A percentile compares a stretch with the other conserved stretches of the same genome.
phyloP scores from a whole-genome alignment of 2,329 filamentous ascomycete genomes.

The Karstenula rhodostoma region DNA sequence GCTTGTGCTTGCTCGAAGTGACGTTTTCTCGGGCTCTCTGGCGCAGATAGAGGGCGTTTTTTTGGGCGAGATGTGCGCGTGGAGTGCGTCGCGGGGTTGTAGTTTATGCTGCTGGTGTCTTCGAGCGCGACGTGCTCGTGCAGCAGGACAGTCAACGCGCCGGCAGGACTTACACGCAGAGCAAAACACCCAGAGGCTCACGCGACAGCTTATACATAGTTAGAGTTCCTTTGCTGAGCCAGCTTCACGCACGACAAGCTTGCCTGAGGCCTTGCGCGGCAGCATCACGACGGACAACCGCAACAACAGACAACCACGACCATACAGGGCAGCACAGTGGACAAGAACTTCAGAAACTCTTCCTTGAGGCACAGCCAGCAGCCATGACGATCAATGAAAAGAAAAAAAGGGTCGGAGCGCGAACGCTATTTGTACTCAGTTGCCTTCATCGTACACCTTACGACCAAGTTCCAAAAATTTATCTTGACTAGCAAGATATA shows the following conservation, averaged over 20 bases:
- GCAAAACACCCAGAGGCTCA: neutral
- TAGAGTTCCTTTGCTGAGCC: neutral
- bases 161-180: neutral
- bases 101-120: neutral
- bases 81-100: no score
- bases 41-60: no score
- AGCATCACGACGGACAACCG: neutral
- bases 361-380: conserved; percentile 8
- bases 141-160: neutral
- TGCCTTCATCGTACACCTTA: neutral
- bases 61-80: neutral
- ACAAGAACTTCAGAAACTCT: neutral
- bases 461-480: neutral
- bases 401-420: neutral
- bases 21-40: neutral
- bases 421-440: neutral
- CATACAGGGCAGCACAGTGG: neutral
- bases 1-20: neutral
- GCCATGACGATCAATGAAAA: conserved; percentile 12
- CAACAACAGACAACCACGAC: neutral
- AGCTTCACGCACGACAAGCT: neutral
- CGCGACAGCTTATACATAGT: neutral
- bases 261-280: neutral
- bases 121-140: neutral
- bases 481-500: neutral